Base-by-base conservation (phyloP, 257 asterid species). In the Nemophila menziesii region DNA sequence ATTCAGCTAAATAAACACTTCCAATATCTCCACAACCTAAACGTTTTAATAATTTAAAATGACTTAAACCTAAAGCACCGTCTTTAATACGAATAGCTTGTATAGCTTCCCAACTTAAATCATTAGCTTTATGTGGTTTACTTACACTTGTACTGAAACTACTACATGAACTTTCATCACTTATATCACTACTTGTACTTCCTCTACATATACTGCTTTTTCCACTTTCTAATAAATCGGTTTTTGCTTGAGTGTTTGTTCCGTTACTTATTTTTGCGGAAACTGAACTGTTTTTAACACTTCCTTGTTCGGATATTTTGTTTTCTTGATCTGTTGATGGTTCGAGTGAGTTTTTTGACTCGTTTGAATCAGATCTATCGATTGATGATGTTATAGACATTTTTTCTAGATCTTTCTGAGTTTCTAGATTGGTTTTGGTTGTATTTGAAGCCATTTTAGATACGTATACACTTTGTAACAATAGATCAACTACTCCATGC, bases 21-120 rank as follows among this genome's bases (percentile, higher is more conserved):
- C 93, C 93, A 22, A 81, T 81, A 59, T 81, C 93, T 47, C 93
- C 93, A 78, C 85, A 81, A 5, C 93, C 93, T 19, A 81, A 67
- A 48, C 89, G 63, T 48, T 72, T 81, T 47, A 81, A 63, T 17
- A 81, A 56, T 71, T 78, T 78, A 52, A 81, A 81, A 55, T 81
- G 89, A 43, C 78, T 78, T 69, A 81, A 67, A 56, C 86, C 86
- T 39, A 81, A 48, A 24, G 56, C 52, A 17, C 90, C 93, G 33
- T 81, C 82, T 21, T 69, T 68, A 5, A 67, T 51, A 54, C 86
- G 69, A 56, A 81, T 53, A 15, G 67, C 75, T 48, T 72, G 82
- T 44, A 81, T 72, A 18, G 93, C 93, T 50, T 78, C 80, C 93
- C 90, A 81, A 48, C 93, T 72, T 20, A 61, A 63, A 39, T 81